A percentile compares a stretch with the other conserved stretches of the same genome.
phyloP scores from a whole-genome alignment of 108 stramenopile genomes.

The Fistulifera solaris region DNA sequence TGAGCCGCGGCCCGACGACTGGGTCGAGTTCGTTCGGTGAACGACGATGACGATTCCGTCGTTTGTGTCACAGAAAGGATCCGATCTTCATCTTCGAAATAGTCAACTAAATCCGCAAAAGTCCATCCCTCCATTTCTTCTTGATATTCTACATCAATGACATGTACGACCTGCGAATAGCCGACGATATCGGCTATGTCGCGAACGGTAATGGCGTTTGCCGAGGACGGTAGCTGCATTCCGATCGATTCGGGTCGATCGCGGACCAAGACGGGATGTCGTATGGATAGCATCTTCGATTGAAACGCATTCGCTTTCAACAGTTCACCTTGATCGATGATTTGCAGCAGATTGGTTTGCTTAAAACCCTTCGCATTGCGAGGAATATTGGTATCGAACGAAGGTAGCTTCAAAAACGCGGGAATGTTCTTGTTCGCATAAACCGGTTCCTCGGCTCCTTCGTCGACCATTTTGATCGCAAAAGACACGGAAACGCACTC shows the following conservation, averaged over 20 bases:
- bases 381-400: not conserved
- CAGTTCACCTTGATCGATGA: conserved; percentile 17
- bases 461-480: conserved; percentile 1
- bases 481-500: not conserved
- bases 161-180: conserved; percentile 24
- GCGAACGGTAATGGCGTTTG: conserved; percentile 12
- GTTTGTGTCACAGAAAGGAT: not conserved
- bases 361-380: not conserved
- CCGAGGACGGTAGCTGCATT: conserved; percentile 24
- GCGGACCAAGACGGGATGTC: conserved; percentile 28
- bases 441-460: not conserved
- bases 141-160: conserved; percentile 46
- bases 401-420: conserved; percentile 13
- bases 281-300: conserved; percentile 10
- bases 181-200: conserved; percentile 39
- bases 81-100: conserved; percentile 50
- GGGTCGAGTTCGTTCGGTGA: conserved; percentile 4
- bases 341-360: conserved; percentile 8
- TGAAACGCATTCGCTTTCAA: conserved; percentile 12
- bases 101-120: conserved; percentile 38
- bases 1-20: conserved; percentile 3
- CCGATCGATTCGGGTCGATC: conserved; percentile 52
- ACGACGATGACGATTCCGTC: not conserved
- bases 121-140: conserved; percentile 49
- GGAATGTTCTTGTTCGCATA: conserved; percentile 31